phyloP scores from a whole-genome alignment of 2,329 filamentous ascomycete genomes.

The Pyrenochaeta sp. region DNA sequence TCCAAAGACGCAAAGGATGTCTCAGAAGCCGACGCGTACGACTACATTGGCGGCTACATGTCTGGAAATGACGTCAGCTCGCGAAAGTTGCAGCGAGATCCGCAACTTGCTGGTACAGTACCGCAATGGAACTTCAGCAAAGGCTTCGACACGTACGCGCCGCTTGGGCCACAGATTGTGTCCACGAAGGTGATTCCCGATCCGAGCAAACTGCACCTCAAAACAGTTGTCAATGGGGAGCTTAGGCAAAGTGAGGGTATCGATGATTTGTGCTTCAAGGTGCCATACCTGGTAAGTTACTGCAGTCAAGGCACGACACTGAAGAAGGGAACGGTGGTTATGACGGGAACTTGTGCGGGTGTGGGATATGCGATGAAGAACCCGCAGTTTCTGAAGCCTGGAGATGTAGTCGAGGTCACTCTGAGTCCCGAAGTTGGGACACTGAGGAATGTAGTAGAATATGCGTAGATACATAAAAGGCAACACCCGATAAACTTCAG shows the following conservation, averaged over 20 bases:
- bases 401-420: conserved; percentile 45
- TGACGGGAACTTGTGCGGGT: conserved; percentile 57
- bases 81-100: conserved; percentile 62
- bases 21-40: conserved; percentile 52
- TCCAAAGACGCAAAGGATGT: conserved; percentile 63
- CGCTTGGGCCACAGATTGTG: conserved; percentile 62
- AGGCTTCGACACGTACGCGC: conserved; percentile 65
- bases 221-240: conserved; percentile 59
- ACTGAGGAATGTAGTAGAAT: conserved; percentile 44
- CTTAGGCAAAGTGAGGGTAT: conserved; percentile 59
- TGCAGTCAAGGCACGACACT: conserved; percentile 56
- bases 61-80: conserved; percentile 65
- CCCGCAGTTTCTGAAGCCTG: conserved; percentile 47
- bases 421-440: conserved; percentile 42
- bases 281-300: conserved; percentile 57
- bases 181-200: conserved; percentile 53
- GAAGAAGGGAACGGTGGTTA: conserved; percentile 59
- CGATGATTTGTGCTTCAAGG: conserved; percentile 58
- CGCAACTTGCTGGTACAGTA: conserved; percentile 58
- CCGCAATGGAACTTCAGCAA: conserved; percentile 67
- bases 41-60: conserved; percentile 64
- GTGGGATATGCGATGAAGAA: conserved; percentile 54
- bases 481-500: neutral
- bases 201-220: conserved; percentile 54
- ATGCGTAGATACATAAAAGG: conserved; percentile 20